Conservation (phyloP, 345 rosid species). For the Eucalyptus paniculata region DNA sequence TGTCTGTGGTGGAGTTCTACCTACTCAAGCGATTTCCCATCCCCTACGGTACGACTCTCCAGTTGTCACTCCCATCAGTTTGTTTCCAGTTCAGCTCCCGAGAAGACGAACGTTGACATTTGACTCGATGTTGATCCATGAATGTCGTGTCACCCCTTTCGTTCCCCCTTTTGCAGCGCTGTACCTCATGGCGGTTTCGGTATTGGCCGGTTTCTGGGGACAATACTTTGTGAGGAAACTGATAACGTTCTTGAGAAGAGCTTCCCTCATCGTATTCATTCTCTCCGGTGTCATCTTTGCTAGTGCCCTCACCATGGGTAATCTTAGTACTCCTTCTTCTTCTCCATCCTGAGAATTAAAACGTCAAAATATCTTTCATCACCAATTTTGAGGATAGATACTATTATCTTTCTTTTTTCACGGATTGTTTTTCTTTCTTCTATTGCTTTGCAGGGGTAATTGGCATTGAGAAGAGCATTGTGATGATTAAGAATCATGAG, state of each 20-base stretch:
- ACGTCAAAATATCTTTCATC: background rate
- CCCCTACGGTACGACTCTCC: slow-evolving; percentile 42
- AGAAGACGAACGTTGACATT: background rate
- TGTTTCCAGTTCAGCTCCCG: background rate
- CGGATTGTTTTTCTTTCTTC: background rate
- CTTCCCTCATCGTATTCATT: slow-evolving; percentile 29
- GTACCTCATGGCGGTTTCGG: slow-evolving; percentile 23
- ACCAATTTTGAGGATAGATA: background rate
- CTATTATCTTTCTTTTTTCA: background rate
- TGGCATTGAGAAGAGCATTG: slow-evolving; percentile 20
- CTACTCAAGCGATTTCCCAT: slow-evolving; percentile 90
- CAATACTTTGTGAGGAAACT: slow-evolving; percentile 29
- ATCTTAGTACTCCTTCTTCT: background rate
- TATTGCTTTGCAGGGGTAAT: slow-evolving; percentile 13
- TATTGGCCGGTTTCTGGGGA: slow-evolving; percentile 44
- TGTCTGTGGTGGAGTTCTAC: slow-evolving; percentile 93
- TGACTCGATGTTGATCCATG: background rate
- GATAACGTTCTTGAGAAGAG: slow-evolving; percentile 19
- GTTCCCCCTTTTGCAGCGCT: slow-evolving; percentile 6
- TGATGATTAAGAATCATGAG: slow-evolving; percentile 23
- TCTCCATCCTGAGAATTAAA: background rate
- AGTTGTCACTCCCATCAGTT: background rate
- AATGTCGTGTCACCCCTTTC: background rate
- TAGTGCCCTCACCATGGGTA: slow-evolving; percentile 45
- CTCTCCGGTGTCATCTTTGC: slow-evolving; percentile 40